Base-by-base conservation (phyloP, 2,329 filamentous ascomycete species). In the Colletotrichum euphorbiae region DNA sequence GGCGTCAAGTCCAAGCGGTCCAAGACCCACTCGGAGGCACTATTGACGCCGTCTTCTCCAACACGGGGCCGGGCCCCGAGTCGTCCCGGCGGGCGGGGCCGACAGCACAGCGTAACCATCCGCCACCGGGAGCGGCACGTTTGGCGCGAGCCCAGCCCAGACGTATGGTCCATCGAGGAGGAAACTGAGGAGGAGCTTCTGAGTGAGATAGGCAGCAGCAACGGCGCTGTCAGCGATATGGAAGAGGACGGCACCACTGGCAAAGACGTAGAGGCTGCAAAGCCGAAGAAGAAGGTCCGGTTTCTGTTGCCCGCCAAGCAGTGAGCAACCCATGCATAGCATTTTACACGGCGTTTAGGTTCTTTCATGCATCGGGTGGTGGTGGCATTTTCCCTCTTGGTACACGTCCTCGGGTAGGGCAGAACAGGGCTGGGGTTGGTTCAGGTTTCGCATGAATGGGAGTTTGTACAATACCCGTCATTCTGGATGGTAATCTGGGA, bases 161-260 rank as follows among this genome's bases (percentile, higher is more conserved):
- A 88, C 60, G 86, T 89, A 3, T 89, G 85, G 83, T 84, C 84
- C 33, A 89, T 89, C 63, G 83, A 87, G 75, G 86, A 89, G 74
- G 85, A 88, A 77, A 83, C 83, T 1, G 85, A 87, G 76, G 84
- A 85, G 73, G 84, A 87, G 72, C 75, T 83, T 24, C 76, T 80
- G 76, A 82, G 81, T 70, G 81, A 84, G 73, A 75, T 78, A 74
- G 80, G 77, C 52, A 75, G 75, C 61, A 77, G 74, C 64, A 67
- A 74, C 19, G 72, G 69, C 28, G 73, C 69, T 0, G 71, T 77
- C 9, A 78, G 77, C 70, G 72, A 77, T 38, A 71, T 75, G 59
- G 74, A 54, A 52, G 75, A 74, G 73, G 75, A 57, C 56, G 17
- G 19, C 43, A n/a, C 13, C 28, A 43, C 52, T 40, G 52, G 64